Evolutionary conservation across 2,329 filamentous ascomycete species (phyloP).

Genomic region (Diplodia mutila): DNA sequence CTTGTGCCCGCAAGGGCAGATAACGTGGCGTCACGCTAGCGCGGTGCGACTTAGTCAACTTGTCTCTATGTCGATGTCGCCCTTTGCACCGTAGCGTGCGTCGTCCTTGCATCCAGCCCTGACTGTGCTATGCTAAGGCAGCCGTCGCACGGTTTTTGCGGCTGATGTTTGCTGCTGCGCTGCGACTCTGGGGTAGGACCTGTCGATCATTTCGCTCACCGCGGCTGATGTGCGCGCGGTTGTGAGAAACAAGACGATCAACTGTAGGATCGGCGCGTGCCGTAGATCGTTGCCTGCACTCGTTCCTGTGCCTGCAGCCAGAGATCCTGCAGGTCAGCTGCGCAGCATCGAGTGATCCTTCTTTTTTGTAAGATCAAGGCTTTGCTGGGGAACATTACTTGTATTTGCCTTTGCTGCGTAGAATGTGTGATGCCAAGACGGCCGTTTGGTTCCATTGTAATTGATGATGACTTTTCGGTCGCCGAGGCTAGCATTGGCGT

Average conservation of each 20-base stretch:
- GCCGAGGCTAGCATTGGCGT: too few species aligned
- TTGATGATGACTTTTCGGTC: too few species aligned
- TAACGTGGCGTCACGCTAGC: neutral
- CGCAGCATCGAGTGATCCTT: too few species aligned
- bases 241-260: constrained; percentile 1
- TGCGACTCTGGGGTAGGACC: neutral
- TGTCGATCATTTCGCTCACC: constrained; percentile 8
- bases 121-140: neutral
- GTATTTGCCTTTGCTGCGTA: too few species aligned
- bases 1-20: neutral
- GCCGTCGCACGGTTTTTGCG: neutral
- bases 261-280: constrained; percentile 9
- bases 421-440: too few species aligned
- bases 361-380: too few species aligned
- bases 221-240: constrained; percentile 17
- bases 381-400: too few species aligned
- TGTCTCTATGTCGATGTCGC: neutral
- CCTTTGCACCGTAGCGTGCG: neutral
- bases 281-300: constrained; percentile 19
- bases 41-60: neutral
- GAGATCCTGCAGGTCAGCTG: constrained; percentile 13
- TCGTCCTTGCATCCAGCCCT: neutral
- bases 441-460: too few species aligned
- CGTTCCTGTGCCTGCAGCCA: constrained; percentile 16
- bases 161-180: constrained; percentile 1